These are phyloP conservation scores for Yamadazyma mexicana DNA, from an alignment of 1,139 yeast genomes.

Conservation along the genomic window DNA sequence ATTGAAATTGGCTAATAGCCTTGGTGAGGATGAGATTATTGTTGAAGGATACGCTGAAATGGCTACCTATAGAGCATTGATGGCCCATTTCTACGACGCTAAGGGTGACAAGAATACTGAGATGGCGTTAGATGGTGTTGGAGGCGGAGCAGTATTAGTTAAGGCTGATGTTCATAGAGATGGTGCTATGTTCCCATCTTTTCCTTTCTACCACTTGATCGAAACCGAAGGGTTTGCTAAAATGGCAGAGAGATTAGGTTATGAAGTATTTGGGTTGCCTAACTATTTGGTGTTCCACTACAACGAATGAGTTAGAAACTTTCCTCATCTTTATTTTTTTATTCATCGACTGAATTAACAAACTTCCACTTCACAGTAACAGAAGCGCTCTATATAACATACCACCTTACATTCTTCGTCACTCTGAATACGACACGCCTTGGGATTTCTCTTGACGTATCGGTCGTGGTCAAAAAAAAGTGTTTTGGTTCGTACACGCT, in stretches of 20 bases:
- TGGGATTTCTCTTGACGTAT: too few species aligned
- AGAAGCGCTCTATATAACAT: neutral
- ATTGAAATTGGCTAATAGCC: slow-evolving; percentile 61
- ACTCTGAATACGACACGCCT: too few species aligned
- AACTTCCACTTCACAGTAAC: too few species aligned
- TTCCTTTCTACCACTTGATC: slow-evolving; percentile 93
- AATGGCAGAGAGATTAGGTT: slow-evolving; percentile 94
- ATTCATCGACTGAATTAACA: too few species aligned
- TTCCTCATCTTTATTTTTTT: too few species aligned
- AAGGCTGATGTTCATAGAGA: slow-evolving; percentile 98
- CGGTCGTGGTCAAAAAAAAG: too few species aligned
- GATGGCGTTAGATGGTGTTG: slow-evolving; percentile 93
- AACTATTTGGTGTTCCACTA: slow-evolving; percentile 88
- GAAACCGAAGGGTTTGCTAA: slow-evolving; percentile 98
- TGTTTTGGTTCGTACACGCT: neutral
- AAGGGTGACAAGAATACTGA: slow-evolving; percentile 59
- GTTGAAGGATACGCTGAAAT: slow-evolving; percentile 91
- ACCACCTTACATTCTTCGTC: neutral
- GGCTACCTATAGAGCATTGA: slow-evolving; percentile 92
- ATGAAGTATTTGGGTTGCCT: slow-evolving; percentile 89
- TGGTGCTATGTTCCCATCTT: slow-evolving; percentile 99
- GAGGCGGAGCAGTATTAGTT: slow-evolving; percentile 93
- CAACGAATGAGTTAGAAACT: slow-evolving; percentile 48
- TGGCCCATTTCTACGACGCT: slow-evolving; percentile 83
- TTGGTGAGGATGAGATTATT: slow-evolving; percentile 86